These are phyloP conservation scores for Aspergillus latus DNA, from an alignment of 2,329 filamentous ascomycete species.

Conservation along the genomic window DNA sequence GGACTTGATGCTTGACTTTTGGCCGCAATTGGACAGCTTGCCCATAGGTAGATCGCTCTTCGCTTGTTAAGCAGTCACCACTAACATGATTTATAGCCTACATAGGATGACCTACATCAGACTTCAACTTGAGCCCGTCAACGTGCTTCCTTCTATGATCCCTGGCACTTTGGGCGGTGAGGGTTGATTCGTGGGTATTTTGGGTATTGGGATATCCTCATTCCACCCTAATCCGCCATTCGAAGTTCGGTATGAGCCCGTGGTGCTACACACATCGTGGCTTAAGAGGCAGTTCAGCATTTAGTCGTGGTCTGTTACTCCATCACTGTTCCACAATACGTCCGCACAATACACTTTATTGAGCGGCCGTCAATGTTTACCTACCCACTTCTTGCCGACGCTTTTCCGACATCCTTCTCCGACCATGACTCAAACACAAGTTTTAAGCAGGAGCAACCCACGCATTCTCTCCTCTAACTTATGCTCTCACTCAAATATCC, in stretches of 20 bases:
- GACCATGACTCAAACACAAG: not conserved
- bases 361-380: not conserved
- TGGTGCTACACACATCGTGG: not conserved
- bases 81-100: slow-evolving; percentile 3
- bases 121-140: too few species aligned
- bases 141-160: too few species aligned
- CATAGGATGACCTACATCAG: not conserved
- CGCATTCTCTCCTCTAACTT: not conserved
- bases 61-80: not conserved
- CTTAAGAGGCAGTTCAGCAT: not conserved
- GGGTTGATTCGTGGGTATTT: too few species aligned
- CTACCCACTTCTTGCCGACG: not conserved
- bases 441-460: slow-evolving; percentile 1
- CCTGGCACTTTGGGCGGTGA: too few species aligned
- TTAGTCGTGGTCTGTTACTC: not conserved
- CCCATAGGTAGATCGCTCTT: slow-evolving; percentile 21
- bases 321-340: not conserved
- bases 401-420: slow-evolving; percentile 14
- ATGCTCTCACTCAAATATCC: not conserved
- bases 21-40: slow-evolving; percentile 30
- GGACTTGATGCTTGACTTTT: slow-evolving; percentile 26
- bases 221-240: too few species aligned
- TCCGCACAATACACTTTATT: too few species aligned
- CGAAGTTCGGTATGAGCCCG: too few species aligned
- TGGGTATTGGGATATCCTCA: too few species aligned